Conservation (phyloP, 805 yeast genomes). For the Candida cerambycidarum region DNA sequence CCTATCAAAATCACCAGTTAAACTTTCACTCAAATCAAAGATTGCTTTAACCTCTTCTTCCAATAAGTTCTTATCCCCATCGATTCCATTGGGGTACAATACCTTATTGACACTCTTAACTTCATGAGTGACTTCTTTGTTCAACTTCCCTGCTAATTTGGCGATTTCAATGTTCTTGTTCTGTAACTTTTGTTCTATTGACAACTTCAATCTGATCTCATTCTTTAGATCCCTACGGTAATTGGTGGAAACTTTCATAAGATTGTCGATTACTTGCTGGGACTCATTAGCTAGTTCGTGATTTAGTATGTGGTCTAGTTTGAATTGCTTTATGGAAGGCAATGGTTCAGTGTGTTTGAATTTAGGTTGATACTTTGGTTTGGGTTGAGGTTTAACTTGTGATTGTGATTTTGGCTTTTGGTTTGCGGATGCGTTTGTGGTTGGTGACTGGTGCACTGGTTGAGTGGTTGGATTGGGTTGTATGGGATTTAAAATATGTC, state of each 20-base stretch:
- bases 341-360: slow-evolving; percentile 10
- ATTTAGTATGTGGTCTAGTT: slow-evolving; percentile 29
- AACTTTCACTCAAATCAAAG: slow-evolving; percentile 12
- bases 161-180: slow-evolving; percentile 37
- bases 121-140: slow-evolving; percentile 17
- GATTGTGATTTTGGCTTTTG: neutral
- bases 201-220: slow-evolving; percentile 33
- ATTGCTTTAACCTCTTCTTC: slow-evolving; percentile 16
- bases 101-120: slow-evolving; percentile 8
- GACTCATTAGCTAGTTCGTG: slow-evolving; percentile 27
- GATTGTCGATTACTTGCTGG: slow-evolving; percentile 26
- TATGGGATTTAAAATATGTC: neutral
- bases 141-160: slow-evolving; percentile 22
- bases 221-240: slow-evolving; percentile 37
- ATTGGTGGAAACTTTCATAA: slow-evolving; percentile 26
- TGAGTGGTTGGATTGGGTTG: neutral
- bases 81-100: slow-evolving; percentile 2
- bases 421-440: neutral
- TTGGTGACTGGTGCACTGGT: neutral
- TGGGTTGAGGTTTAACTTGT: neutral
- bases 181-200: slow-evolving; percentile 42
- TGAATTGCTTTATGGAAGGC: slow-evolving; percentile 33
- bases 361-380: slow-evolving; percentile 16
- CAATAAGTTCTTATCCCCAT: slow-evolving; percentile 5
- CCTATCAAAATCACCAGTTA: slow-evolving; percentile 15